Evolutionary conservation across 371 early-diverging fungal genomes (phyloP).

Genomic region (Mortierella sp.): DNA sequence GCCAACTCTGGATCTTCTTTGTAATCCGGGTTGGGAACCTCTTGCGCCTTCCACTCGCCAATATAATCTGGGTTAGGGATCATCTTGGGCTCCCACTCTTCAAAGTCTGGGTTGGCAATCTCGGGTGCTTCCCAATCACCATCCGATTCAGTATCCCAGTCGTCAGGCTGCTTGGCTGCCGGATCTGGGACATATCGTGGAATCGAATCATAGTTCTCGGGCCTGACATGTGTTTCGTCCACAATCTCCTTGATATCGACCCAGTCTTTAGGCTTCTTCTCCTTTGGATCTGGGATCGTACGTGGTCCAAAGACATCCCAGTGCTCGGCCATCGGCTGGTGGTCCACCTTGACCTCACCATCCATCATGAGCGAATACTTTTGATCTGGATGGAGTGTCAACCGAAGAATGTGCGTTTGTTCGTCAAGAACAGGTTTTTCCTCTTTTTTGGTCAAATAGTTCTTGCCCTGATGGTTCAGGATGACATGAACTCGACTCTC

Average conservation of each 20-base stretch:
- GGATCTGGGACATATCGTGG: constrained; percentile 85
- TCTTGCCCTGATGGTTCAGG: constrained; percentile 88
- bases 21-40: constrained; percentile 90
- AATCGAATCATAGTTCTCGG: constrained; percentile 80
- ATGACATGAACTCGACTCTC: constrained; percentile 94
- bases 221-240: constrained; percentile 81
- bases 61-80: constrained; percentile 94
- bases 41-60: constrained; percentile 87
- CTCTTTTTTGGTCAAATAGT: constrained; percentile 72
- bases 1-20: constrained; percentile 83
- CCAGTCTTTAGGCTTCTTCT: constrained; percentile 93
- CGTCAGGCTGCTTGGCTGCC: constrained; percentile 85
- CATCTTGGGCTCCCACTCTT: constrained; percentile 78
- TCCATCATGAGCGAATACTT: constrained; percentile 82
- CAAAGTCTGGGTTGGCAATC: constrained; percentile 87
- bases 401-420: constrained; percentile 86
- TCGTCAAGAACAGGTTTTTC: constrained; percentile 71
- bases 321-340: constrained; percentile 81
- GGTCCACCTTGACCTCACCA: constrained; percentile 54
- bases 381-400: constrained; percentile 87
- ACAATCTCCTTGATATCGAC: constrained; percentile 85
- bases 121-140: constrained; percentile 91
- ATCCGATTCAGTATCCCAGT: constrained; percentile 86
- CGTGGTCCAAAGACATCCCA: constrained; percentile 83
- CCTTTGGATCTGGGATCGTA: constrained; percentile 85